Evolutionary conservation across 495 filamentous ascomycete genomes (phyloP), one percentile per base, ranked within the genome.

Genomic region (Penicillium paxilli): DNA sequence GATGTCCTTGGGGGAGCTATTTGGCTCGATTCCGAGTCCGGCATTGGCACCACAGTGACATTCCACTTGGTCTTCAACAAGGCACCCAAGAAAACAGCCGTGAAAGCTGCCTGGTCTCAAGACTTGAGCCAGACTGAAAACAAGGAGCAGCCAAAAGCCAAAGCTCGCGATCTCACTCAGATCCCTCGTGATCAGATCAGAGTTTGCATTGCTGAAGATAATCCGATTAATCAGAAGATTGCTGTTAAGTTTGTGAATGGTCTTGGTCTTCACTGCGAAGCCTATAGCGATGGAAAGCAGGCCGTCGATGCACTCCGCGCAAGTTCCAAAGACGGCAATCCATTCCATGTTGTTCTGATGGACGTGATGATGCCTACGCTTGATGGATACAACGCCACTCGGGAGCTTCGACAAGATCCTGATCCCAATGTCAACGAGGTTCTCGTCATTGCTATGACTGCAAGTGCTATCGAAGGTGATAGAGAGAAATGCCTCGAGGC

Each of bases 321-420:
- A n/a, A 86, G 81, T 52, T 85, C 87, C 1, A 72, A 70, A 19
- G 83, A 88, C 55, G 88, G 86, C 5, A 73, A 74, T 6, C 91
- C 92, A 1, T 82, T 81, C 68, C 78, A 82, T 60, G 80, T 96
- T 21, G 88, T 96, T 17, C 78, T 96, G 23, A 96, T 96, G 92
- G 92, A 96, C 67, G 90, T 93, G 25, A 91, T 96, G 73, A 96
- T 96, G 92, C 92, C 92, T 1, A 84, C 92, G 6, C 80, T 96
- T 1, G 92, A 96, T 64, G 92, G 92, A n/a, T 96, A 96, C 70
- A 88, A 95, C 64, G 91, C 91, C 10, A 96, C 92, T 0, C 86
- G 87, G 46, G 79, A 88, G 45, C 83, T 96, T 40, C 84, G 92
- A 3, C 80, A 82, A 41, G 89, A 96, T 68, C 68, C 81, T 0